Evolutionary conservation across 139 green algal species (phyloP), one percentile per base, ranked within the genome.

Genomic region (Tetratostichococcus sp.): DNA sequence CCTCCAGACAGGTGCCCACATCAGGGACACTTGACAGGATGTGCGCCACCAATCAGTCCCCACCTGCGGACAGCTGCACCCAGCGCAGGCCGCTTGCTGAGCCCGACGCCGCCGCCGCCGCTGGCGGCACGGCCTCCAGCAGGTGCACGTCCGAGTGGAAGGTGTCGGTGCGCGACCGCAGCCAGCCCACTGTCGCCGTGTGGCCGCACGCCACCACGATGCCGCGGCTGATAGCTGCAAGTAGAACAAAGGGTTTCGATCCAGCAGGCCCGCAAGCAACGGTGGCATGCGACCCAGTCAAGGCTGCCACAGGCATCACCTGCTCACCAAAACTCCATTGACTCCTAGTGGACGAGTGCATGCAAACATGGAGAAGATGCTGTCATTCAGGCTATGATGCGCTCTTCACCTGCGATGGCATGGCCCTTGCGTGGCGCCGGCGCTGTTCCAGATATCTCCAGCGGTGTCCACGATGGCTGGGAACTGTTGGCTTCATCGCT

Each of bases 361-460:
- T n/a, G n/a, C n/a, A n/a, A n/a, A n/a, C n/a, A n/a, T n/a, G n/a
- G n/a, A n/a, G n/a, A n/a, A n/a, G n/a, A n/a, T n/a, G n/a, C n/a
- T n/a, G n/a, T n/a, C n/a, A n/a, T n/a, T n/a, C n/a, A n/a, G n/a
- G n/a, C n/a, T n/a, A n/a, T n/a, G n/a, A n/a, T n/a, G n/a, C n/a
- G n/a, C n/a, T n/a, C n/a, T n/a, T n/a, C 50, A 87, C 79, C 69
- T 70, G 73, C 82, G 22, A 88, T 75, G 3, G 83, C 75, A 75
- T 91, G 85, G 19, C 87, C 88, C 62, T 89, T 87, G 14, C 88
- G 76, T 0, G 87, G 73, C 3, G 75, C 1, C 1, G 89, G 87
- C 6, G 79, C 34, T 0, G 73, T 68, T 2, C 84, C 84, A 14
- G 82, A 74, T 59, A 89, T 67, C 19, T 83, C 73, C 32, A 93